Evolutionary conservation across 164 flowering plant genomes (phyloP), one percentile per base, ranked within the genome.

Genomic region (Aristolochia californica): DNA sequence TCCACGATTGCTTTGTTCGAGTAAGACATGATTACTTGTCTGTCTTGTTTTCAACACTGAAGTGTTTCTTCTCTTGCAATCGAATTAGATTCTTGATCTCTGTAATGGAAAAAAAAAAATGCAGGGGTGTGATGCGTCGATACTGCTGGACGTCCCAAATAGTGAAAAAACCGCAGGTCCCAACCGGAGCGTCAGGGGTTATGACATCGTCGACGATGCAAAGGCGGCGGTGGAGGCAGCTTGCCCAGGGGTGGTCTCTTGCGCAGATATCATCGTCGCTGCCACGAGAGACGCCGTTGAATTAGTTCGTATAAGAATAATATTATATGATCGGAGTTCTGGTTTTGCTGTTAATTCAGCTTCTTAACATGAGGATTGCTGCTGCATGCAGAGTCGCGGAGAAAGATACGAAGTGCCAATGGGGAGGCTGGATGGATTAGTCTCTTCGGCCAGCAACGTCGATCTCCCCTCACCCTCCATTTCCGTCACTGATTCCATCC

Each of bases 111-210:
- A 7, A 1, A 10, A 23, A 17, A 9, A 9, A 15, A 11, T 24
- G 14, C 48, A 88, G 98, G 99, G 97, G 2, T 93, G 99, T 59
- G 96, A 93, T 71, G 99, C 75, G 1, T 93, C 99, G 24, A 8
- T 93, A 73, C 63, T 93, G 64, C 73, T 93, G 25, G 96, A 89
- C 63, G 97, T 88, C 48, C 85, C 91, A 5, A 82, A 90, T 13
- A 64, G 34, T 27, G 99, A 93, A 62, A 93, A 93, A 48, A 70
- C 62, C 0, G 66, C 88, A 9, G 73, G 85, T 14, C 79, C 99
- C 1, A 93, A 93, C 45, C 75, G 83, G 58, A 89, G 96, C 4
- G 69, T 93, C 28, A 77, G 97, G 72, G 84, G 90, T 1, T 89
- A 62, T 34, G 90, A 87, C 70, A 87, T 89, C 13, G 50, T 93